Conservation (phyloP, 495 filamentous ascomycete genomes). For the Bryoglossum gracile region DNA sequence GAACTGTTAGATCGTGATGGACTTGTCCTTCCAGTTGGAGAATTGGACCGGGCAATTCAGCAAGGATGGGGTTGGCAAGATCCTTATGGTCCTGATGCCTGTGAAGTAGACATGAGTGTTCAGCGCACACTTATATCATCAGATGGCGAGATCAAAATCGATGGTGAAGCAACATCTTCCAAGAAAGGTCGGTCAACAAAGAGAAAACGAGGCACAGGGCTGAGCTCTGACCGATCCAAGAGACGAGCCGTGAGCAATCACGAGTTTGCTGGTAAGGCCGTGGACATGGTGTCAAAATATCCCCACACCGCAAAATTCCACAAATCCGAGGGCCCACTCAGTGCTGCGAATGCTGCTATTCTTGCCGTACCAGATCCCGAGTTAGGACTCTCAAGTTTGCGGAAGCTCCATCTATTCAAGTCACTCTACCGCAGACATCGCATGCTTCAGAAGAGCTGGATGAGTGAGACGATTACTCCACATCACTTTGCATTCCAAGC, state of each 20-base stretch:
- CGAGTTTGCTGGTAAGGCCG: slow-evolving; percentile 17
- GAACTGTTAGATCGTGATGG: slow-evolving; percentile 81
- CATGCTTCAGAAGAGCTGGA: slow-evolving; percentile 86
- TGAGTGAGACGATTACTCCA: slow-evolving; percentile 75
- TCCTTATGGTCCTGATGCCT: slow-evolving; percentile 64
- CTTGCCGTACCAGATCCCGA: slow-evolving; percentile 74
- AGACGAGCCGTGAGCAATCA: slow-evolving; percentile 13
- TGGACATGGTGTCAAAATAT: slow-evolving; percentile 15
- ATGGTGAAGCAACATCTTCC: slow-evolving; percentile 6
- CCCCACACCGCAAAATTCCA: slow-evolving; percentile 16
- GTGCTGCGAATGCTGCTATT: slow-evolving; percentile 74
- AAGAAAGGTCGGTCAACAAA: slow-evolving; percentile 19
- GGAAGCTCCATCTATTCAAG: slow-evolving; percentile 87
- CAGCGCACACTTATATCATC: slow-evolving; percentile 30
- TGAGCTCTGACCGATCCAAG: slow-evolving; percentile 16
- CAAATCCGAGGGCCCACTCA: slow-evolving; percentile 71
- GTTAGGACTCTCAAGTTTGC: slow-evolving; percentile 68
- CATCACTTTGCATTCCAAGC: slow-evolving; percentile 92
- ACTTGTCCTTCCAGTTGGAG: slow-evolving; percentile 68
- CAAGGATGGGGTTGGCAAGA: slow-evolving; percentile 99
- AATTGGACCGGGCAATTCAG: slow-evolving; percentile 75
- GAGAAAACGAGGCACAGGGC: slow-evolving; percentile 24
- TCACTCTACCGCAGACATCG: slow-evolving; percentile 89
- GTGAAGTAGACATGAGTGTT: slow-evolving; percentile 70
- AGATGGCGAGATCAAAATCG: slow-evolving; percentile 30